Conservation (phyloP, 345 rosid species). For the Linum usitatissimum region DNA sequence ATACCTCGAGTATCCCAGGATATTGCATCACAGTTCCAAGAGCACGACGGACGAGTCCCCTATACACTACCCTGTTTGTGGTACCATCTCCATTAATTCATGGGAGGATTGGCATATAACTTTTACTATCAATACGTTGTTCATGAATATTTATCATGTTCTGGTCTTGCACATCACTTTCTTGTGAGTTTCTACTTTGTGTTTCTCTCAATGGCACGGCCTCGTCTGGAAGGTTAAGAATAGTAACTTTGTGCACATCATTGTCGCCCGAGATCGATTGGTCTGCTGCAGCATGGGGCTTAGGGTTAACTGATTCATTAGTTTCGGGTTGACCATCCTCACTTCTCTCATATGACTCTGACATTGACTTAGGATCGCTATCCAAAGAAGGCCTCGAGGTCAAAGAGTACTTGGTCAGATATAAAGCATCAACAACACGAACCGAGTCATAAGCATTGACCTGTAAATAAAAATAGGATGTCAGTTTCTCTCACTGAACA, state of each 20-base stretch:
- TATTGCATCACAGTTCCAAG: constrained; percentile 82
- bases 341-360: constrained; percentile 25
- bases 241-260: constrained; percentile 65
- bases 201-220: constrained; percentile 20
- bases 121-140: constrained; percentile 17
- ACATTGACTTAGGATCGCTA: constrained; percentile 25
- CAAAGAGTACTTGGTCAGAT: constrained; percentile 70
- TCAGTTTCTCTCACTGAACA: no score
- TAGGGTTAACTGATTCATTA: constrained; percentile 18
- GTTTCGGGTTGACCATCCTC: constrained; percentile 27
- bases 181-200: constrained; percentile 22
- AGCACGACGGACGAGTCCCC: constrained; percentile 71
- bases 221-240: constrained; percentile 81
- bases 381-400: constrained; percentile 25
- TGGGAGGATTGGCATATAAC: constrained; percentile 54
- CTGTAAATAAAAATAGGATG: constrained; percentile 27
- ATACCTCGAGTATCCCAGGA: constrained; percentile 87
- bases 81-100: constrained; percentile 94
- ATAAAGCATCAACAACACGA: constrained; percentile 66
- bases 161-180: constrained; percentile 19
- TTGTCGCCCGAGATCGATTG: constrained; percentile 14
- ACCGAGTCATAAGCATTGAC: constrained; percentile 60
- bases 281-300: constrained; percentile 13
- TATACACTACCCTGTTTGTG: constrained; percentile 46
- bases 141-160: constrained; percentile 7